phyloP scores from a whole-genome alignment of 2,329 filamentous ascomycete genomes.

The Exophiala mesophila region DNA sequence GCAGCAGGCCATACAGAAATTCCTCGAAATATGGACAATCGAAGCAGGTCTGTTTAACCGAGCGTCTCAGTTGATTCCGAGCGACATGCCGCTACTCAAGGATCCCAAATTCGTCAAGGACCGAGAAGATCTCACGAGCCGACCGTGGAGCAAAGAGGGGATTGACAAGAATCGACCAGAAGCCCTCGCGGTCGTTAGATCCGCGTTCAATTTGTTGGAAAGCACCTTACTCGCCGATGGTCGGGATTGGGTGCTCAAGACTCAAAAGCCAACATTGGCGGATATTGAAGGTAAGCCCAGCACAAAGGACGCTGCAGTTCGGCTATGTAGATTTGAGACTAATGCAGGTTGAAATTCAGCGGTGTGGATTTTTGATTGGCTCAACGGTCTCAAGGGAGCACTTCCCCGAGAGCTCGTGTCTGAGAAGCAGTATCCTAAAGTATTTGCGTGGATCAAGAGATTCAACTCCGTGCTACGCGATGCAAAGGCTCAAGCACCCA shows the following conservation, averaged over 20 bases:
- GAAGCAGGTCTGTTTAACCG: constrained; percentile 55
- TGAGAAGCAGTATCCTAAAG: constrained; percentile 50
- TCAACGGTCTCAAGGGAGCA: constrained; percentile 51
- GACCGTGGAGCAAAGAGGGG: constrained; percentile 36
- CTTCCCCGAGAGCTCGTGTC: constrained; percentile 52
- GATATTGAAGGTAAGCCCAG: constrained; percentile 64
- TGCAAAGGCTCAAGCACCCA: constrained; percentile 39
- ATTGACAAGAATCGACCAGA: constrained; percentile 48
- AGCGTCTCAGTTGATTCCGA: constrained; percentile 54
- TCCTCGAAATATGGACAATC: constrained; percentile 54
- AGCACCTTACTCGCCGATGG: constrained; percentile 59
- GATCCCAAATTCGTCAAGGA: constrained; percentile 60
- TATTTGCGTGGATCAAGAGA: constrained; percentile 61
- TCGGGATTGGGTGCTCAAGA: constrained; percentile 59
- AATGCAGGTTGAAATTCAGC: constrained; percentile 32
- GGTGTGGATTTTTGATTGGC: constrained; percentile 65
- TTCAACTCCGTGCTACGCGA: constrained; percentile 49
- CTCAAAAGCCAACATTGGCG: constrained; percentile 50
- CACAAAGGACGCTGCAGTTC: constrained; percentile 21
- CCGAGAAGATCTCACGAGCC: constrained; percentile 44
- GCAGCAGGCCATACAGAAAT: constrained; percentile 46
- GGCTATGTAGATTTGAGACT: constrained; percentile 9
- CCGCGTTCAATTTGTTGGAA: constrained; percentile 57
- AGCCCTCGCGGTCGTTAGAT: constrained; percentile 51
- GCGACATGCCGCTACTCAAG: constrained; percentile 48